phyloP scores from a whole-genome alignment of 306 rosid genomes.

The Medicago truncatula region DNA sequence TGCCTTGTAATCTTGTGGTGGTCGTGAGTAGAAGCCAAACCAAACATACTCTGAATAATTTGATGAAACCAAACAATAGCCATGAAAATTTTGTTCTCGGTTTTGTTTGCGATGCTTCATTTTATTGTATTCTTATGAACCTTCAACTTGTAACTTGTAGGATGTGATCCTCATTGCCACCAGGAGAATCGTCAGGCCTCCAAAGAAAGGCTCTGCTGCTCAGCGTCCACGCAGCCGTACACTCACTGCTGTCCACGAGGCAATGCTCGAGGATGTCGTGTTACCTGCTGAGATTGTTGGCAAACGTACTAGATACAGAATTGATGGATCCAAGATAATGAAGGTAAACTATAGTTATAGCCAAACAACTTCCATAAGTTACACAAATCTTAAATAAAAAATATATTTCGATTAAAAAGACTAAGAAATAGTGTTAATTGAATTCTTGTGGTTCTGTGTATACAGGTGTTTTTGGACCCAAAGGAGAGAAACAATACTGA shows the following conservation, averaged over 20 bases:
- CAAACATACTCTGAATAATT: too few species aligned
- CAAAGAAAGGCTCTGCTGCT: constrained; percentile 88
- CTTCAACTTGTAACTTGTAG: constrained; percentile 44
- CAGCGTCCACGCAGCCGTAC: constrained; percentile 90
- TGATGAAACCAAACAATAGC: neutral
- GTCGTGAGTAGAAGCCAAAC: too few species aligned
- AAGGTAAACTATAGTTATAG: constrained; percentile 53
- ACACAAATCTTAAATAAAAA: too few species aligned
- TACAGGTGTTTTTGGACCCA: constrained; percentile 81
- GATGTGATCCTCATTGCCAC: constrained; percentile 82
- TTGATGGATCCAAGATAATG: constrained; percentile 86
- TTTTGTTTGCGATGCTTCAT: neutral
- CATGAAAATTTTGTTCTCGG: neutral
- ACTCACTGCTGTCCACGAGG: constrained; percentile 89
- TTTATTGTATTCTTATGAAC: neutral
- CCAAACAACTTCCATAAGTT: neutral
- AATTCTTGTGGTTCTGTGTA: neutral
- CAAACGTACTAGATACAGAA: constrained; percentile 70
- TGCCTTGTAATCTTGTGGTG: too few species aligned
- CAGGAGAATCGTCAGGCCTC: constrained; percentile 82
- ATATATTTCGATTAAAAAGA: too few species aligned
- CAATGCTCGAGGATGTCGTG: constrained; percentile 85
- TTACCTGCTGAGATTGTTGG: constrained; percentile 94
- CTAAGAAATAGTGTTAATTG: too few species aligned
- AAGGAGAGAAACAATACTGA: constrained; percentile 82